Base-by-base conservation (phyloP, 169 alveolate genomes). In the Plasmodium inui region DNA sequence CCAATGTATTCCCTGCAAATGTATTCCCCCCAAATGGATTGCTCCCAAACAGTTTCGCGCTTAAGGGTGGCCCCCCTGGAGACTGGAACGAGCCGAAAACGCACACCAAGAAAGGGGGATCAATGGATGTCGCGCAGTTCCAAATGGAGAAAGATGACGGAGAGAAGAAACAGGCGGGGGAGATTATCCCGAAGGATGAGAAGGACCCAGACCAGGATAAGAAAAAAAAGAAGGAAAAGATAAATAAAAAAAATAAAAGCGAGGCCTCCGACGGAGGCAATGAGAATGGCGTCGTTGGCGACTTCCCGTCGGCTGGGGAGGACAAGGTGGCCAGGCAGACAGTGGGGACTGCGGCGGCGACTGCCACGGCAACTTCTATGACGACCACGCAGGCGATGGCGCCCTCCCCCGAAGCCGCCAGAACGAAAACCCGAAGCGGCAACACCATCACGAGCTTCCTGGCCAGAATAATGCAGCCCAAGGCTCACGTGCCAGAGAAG, bases 171-270 rank as follows among this genome's bases (percentile, higher is more conserved):
- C 46, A 70, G 28, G 10, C 37, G 37, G 34, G n/a, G 37, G 76
- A n/a, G 12, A n/a, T 8, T 2, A 22, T 1, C 76, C 37, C 37
- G 3, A 67, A 19, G 14, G 39, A 22, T 67, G 76, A 22, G 37
- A 67, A 67, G 17, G 76, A 67, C 5, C 39, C 30, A 67, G 76
- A 67, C 1, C 30, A 26, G 76, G 76, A 67, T 67, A 67, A 74
- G 28, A 85, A 74, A 28, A 85, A 53, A 53, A 85, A 85, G 50
- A 85, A 85, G 61, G 67, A 85, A 85, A 85, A 85, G 80, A 55
- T 34, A 32, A 28, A 32, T 9, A 73, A 85, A 6, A 76, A 85
- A 34, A 85, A 85, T 10, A 76, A 76, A 53, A 53, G 30, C 0
- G 93, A 85, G 4, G 9, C 41, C 8, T 44, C 26, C 1, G 17